These are phyloP conservation scores for Cucumis melo DNA, from an alignment of 306 rosid genomes.

Conservation along the genomic window DNA sequence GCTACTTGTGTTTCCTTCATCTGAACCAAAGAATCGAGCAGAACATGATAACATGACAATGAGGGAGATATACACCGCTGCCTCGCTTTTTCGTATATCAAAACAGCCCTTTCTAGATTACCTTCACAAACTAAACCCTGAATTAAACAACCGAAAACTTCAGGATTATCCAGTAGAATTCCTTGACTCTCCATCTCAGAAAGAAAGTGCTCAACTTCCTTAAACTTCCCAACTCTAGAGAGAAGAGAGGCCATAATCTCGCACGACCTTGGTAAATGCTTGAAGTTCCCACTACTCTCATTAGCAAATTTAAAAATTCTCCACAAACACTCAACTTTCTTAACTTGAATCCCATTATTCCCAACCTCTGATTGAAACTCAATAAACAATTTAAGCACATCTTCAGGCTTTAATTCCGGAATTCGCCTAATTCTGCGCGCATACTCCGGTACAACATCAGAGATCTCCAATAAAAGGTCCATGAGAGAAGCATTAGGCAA, in stretches of 20 bases:
- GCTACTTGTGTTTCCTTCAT: constrained; percentile 34
- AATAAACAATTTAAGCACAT: constrained; percentile 39
- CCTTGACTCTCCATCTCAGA: constrained; percentile 28
- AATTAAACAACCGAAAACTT: constrained; percentile 26
- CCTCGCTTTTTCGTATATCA: constrained; percentile 32
- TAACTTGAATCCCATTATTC: constrained; percentile 17
- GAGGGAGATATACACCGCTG: constrained; percentile 27
- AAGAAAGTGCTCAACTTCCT: constrained; percentile 55
- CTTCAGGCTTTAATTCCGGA: constrained; percentile 31
- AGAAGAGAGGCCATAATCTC: constrained; percentile 68
- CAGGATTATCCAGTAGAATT: constrained; percentile 20
- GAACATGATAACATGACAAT: constrained; percentile 18
- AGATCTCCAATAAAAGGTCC: constrained; percentile 41
- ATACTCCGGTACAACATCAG: constrained; percentile 37
- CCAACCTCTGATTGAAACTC: constrained; percentile 33
- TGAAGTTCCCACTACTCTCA: constrained; percentile 15
- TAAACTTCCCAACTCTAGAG: constrained; percentile 34
- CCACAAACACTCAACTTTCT: constrained; percentile 57
- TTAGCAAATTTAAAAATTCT: constrained; percentile 42
- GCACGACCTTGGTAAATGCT: constrained; percentile 31
- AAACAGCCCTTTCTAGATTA: constrained; percentile 44
- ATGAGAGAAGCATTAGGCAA: constrained; percentile 28
- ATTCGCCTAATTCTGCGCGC: constrained; percentile 50
- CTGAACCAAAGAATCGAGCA: constrained; percentile 37
- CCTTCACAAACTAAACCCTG: constrained; percentile 36